Conservation (phyloP, 2,329 filamentous ascomycete genomes). For the Lojkania enalia region DNA sequence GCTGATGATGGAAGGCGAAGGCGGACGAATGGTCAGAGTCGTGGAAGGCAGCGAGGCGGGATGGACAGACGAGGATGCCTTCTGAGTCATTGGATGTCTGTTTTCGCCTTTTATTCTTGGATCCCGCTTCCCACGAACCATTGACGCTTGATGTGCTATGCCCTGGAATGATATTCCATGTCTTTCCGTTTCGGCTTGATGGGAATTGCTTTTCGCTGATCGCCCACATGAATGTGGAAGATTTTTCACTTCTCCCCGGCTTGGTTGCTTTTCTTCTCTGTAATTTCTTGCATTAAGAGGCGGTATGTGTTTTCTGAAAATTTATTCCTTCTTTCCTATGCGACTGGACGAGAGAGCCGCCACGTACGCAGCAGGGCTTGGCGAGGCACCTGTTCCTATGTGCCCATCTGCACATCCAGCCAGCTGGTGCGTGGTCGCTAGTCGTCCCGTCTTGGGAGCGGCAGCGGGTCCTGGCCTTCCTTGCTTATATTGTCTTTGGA, state of each 20-base stretch:
- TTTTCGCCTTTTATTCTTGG: conserved; percentile 7
- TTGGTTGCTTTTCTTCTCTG: conserved; percentile 17
- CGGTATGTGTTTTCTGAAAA: conserved; percentile 13
- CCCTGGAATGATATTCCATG: conserved; percentile 15
- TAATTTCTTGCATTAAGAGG: conserved; percentile 22
- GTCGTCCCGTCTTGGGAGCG: conserved; percentile 12
- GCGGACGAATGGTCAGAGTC: conserved; percentile 49
- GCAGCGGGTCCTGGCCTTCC: conserved; percentile 10
- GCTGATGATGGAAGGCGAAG: conserved; percentile 44
- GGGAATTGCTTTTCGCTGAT: conserved; percentile 2
- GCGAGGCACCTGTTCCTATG: conserved; percentile 8
- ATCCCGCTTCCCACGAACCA: conserved; percentile 13
- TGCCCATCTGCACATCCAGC: background rate
- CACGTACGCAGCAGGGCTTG: conserved; percentile 26
- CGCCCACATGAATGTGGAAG: background rate
- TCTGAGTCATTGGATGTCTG: conserved; percentile 23
- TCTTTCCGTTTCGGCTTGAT: conserved; percentile 13
- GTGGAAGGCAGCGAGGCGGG: conserved; percentile 56
- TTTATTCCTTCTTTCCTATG: conserved; percentile 1
- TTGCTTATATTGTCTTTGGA: conserved; percentile 7
- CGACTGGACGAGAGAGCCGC: conserved; percentile 32
- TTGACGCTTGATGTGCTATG: conserved; percentile 18
- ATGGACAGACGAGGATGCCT: conserved; percentile 56
- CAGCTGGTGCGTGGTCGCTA: conserved; percentile 4
- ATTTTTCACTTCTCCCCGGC: conserved; percentile 7